Evolutionary conservation across 306 rosid species (phyloP).

Genomic region (Pyrus pyrifolia): DNA sequence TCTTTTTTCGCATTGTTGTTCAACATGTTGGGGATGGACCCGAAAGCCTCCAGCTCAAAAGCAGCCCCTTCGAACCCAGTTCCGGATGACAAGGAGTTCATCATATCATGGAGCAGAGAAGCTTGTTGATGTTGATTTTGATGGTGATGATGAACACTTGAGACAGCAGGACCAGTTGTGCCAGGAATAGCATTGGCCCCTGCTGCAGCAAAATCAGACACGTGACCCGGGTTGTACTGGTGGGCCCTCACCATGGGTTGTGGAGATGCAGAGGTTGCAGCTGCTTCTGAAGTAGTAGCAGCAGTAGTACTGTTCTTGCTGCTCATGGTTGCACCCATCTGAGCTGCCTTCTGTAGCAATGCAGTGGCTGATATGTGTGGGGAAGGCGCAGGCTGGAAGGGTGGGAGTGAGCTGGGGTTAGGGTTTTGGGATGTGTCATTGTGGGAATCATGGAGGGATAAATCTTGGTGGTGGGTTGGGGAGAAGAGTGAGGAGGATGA

Average conservation of each 20-base stretch:
- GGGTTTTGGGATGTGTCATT: background rate
- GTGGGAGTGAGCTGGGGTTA: conserved; percentile 72
- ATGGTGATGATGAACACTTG: conserved; percentile 3
- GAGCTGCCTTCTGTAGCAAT: conserved; percentile 92
- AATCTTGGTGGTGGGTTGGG: conserved; percentile 15
- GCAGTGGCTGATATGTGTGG: conserved; percentile 97
- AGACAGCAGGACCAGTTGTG: background rate
- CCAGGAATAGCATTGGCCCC: too few species aligned
- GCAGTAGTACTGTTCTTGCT: background rate
- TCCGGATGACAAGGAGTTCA: conserved; percentile 43
- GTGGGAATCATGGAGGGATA: conserved; percentile 14
- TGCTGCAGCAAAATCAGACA: conserved; percentile 15
- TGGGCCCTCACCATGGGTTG: conserved; percentile 41
- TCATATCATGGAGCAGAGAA: conserved; percentile 48
- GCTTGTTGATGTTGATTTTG: background rate
- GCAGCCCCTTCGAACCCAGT: conserved; percentile 41
- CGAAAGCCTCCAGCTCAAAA: conserved; percentile 55
- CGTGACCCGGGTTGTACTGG: conserved; percentile 37
- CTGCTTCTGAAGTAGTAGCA: background rate
- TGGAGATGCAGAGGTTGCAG: background rate
- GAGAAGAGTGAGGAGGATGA: conserved; percentile 39
- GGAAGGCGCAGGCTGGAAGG: conserved; percentile 44
- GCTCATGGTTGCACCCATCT: conserved; percentile 84
- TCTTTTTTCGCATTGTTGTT: conserved; percentile 3
- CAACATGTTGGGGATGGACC: conserved; percentile 18